Conservation (phyloP, 129 eudicot genomes). For the Calendula officinalis region DNA sequence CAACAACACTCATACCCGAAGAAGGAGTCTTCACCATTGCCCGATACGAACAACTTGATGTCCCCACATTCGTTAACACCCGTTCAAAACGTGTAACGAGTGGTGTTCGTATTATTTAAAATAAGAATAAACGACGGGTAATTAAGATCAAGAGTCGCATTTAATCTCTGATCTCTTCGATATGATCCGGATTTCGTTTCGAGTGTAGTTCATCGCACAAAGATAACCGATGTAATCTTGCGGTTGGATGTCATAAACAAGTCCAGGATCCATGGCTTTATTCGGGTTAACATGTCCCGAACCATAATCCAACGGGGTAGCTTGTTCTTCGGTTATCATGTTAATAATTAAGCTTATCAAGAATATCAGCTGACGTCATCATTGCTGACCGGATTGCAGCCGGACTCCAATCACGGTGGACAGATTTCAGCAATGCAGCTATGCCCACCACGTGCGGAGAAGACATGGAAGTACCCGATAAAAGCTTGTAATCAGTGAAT, state of each 20-base stretch:
- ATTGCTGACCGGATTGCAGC: conserved; percentile 45
- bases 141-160: conserved; percentile 17
- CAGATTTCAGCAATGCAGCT: conserved; percentile 35
- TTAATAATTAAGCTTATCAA: conserved; percentile 22
- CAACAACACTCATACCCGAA: conserved; percentile 17
- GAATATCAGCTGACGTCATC: conserved; percentile 36
- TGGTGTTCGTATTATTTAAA: conserved; percentile 35
- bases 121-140: conserved; percentile 32
- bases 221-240: conserved; percentile 26
- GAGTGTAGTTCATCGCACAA: conserved; percentile 24
- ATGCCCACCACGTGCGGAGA: conserved; percentile 35
- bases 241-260: conserved; percentile 13
- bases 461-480: conserved; percentile 34
- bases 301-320: conserved; percentile 24
- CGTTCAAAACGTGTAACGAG: conserved; percentile 23
- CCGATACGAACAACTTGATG: conserved; percentile 15
- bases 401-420: conserved; percentile 45
- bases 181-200: conserved; percentile 18
- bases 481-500: conserved; percentile 11
- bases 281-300: conserved; percentile 30
- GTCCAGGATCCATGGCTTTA: conserved; percentile 29
- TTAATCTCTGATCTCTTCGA: conserved; percentile 19
- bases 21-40: conserved; percentile 23
- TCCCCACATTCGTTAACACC: conserved; percentile 23
- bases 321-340: conserved; percentile 13